These are phyloP conservation scores for Aspergillus niger DNA, from an alignment of 2,329 filamentous ascomycete genomes.

Conservation along the genomic window DNA sequence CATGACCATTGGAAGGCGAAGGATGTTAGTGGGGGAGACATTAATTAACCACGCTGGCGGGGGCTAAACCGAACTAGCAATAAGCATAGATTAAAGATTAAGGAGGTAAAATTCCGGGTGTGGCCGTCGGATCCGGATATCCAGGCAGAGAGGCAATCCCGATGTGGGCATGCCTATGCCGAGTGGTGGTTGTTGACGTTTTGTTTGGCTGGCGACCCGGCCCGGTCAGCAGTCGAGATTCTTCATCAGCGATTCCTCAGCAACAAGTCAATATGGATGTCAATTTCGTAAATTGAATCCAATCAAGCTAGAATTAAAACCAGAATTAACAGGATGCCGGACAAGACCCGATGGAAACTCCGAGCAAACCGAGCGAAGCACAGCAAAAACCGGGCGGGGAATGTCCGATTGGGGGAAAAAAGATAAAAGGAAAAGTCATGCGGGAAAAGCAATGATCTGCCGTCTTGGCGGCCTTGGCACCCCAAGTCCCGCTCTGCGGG, in stretches of 20 bases:
- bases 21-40: background rate
- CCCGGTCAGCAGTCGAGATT: too few species aligned
- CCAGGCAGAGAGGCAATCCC: too few species aligned
- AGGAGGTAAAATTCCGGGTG: background rate
- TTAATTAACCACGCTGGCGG: background rate
- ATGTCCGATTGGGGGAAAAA: background rate
- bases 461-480: background rate
- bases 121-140: background rate
- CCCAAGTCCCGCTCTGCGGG: background rate
- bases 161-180: too few species aligned
- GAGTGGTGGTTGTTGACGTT: too few species aligned
- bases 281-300: background rate
- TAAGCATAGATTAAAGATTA: background rate
- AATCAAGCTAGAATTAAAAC: background rate
- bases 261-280: too few species aligned
- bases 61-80: background rate
- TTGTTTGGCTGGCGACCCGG: too few species aligned
- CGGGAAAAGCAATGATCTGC: slow-evolving; percentile 4
- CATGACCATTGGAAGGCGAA: background rate
- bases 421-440: background rate
- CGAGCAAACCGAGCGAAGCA: background rate
- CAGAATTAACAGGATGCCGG: background rate
- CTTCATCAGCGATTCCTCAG: background rate
- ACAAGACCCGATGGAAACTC: background rate
- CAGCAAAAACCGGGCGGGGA: background rate